These are phyloP conservation scores for Candida nitratophila DNA, from an alignment of 805 yeast species.

Conservation along the genomic window DNA sequence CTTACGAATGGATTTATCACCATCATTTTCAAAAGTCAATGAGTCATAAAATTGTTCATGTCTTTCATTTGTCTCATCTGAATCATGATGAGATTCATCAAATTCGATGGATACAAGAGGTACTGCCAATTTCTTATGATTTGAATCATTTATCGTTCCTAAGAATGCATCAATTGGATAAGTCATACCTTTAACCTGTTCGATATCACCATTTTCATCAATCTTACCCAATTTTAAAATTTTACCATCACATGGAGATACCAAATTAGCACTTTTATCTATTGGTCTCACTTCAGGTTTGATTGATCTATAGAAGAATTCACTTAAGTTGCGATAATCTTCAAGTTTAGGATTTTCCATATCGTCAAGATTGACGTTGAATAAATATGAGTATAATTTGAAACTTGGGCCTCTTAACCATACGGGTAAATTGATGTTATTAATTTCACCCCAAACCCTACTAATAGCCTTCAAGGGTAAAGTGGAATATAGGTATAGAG, in stretches of 20 bases:
- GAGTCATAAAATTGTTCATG: too few species aligned
- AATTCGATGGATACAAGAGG: slow-evolving; percentile 45
- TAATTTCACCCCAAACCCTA: slow-evolving; percentile 90
- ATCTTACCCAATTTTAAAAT: slow-evolving; percentile 78
- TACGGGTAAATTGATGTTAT: slow-evolving; percentile 73
- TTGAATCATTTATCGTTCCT: slow-evolving; percentile 42
- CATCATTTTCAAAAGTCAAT: slow-evolving; percentile 48
- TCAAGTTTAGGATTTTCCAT: slow-evolving; percentile 76
- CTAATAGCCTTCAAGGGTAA: slow-evolving; percentile 88
- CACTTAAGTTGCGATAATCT: slow-evolving; percentile 74
- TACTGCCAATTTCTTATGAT: slow-evolving; percentile 42
- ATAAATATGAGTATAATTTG: slow-evolving; percentile 65
- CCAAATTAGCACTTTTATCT: slow-evolving; percentile 54
- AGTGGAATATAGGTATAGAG: slow-evolving; percentile 80
- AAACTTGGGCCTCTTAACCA: slow-evolving; percentile 85
- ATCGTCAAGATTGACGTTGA: slow-evolving; percentile 87
- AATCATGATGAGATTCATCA: slow-evolving; percentile 16
- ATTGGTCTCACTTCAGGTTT: slow-evolving; percentile 76
- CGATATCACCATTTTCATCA: slow-evolving; percentile 71
- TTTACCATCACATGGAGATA: slow-evolving; percentile 91
- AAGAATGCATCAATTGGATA: slow-evolving; percentile 83
- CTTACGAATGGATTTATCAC: slow-evolving; percentile 49
- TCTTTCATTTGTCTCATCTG: too few species aligned
- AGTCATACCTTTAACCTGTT: slow-evolving; percentile 95
- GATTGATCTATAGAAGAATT: slow-evolving; percentile 82